Conservation (phyloP, 1,139 yeast species). For the Lodderomyces metapsilosis region DNA sequence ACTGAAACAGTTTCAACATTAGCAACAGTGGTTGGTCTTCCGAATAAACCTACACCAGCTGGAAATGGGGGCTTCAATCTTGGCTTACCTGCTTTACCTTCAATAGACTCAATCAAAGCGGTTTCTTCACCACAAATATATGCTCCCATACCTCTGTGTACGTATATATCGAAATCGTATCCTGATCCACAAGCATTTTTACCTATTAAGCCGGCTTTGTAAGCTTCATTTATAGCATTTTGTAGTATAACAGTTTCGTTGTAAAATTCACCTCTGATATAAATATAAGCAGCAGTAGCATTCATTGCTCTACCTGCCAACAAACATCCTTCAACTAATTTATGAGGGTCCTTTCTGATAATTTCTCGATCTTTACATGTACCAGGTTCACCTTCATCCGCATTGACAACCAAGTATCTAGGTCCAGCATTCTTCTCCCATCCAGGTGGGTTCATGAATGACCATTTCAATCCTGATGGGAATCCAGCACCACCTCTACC, state of each 20-base stretch:
- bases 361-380: constrained; percentile 91
- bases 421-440: constrained; percentile 90
- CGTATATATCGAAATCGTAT: constrained; percentile 73
- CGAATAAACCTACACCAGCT: constrained; percentile 87
- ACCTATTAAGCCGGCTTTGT: constrained; percentile 74
- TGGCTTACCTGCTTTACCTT: constrained; percentile 92
- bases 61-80: constrained; percentile 93
- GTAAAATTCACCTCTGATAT: constrained; percentile 86
- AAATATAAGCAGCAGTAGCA: constrained; percentile 88
- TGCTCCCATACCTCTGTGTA: constrained; percentile 92
- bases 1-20: constrained; percentile 89
- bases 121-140: constrained; percentile 92
- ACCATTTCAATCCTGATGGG: constrained; percentile 89
- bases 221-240: constrained; percentile 82
- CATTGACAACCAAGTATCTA: constrained; percentile 81
- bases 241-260: constrained; percentile 73
- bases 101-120: constrained; percentile 79
- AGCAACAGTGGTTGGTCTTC: constrained; percentile 87
- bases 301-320: constrained; percentile 90
- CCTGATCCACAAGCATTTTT: constrained; percentile 87
- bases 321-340: constrained; percentile 83
- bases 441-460: constrained; percentile 92
- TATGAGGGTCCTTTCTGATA: constrained; percentile 86
- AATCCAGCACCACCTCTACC: constrained; percentile 95
- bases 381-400: constrained; percentile 94